phyloP scores from a whole-genome alignment of 768 basidiomycete species.

The Serpula lacrymans region DNA sequence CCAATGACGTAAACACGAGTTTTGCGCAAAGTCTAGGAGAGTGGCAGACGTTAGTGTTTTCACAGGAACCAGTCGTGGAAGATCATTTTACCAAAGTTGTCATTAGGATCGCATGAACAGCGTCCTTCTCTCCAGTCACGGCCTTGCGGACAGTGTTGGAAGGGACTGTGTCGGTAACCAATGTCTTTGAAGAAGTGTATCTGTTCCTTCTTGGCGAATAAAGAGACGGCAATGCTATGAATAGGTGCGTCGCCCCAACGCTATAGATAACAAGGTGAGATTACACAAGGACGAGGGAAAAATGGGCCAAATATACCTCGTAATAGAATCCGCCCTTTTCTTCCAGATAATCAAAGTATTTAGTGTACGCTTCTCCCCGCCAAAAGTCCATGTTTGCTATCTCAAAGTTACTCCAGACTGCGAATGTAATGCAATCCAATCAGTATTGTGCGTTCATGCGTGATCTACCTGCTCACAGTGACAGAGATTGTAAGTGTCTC shows the following conservation, averaged over 20 bases:
- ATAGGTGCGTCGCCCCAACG: slow-evolving; percentile 96
- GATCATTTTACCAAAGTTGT: slow-evolving; percentile 64
- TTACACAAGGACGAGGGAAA: background rate
- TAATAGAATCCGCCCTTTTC: slow-evolving; percentile 84
- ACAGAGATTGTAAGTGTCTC: slow-evolving; percentile 61
- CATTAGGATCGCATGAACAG: slow-evolving; percentile 77
- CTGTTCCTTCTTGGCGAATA: slow-evolving; percentile 85
- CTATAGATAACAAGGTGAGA: slow-evolving; percentile 29
- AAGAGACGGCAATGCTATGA: slow-evolving; percentile 85
- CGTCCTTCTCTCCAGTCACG: slow-evolving; percentile 71
- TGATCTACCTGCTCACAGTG: slow-evolving; percentile 44
- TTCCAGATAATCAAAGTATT: slow-evolving; percentile 84
- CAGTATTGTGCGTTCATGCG: background rate
- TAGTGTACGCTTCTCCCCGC: slow-evolving; percentile 76
- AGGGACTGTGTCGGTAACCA: slow-evolving; percentile 89
- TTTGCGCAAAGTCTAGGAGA: slow-evolving; percentile 23
- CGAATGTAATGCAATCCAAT: background rate
- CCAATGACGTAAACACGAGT: slow-evolving; percentile 26
- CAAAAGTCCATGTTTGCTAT: slow-evolving; percentile 84
- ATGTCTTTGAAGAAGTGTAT: slow-evolving; percentile 96
- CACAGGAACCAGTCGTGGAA: background rate
- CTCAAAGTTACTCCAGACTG: slow-evolving; percentile 95
- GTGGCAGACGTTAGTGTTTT: slow-evolving; percentile 1
- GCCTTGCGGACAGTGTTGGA: slow-evolving; percentile 89
- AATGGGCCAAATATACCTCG: slow-evolving; percentile 45